Conservation (phyloP, 129 eudicot genomes). For the Helianthus annuus region HanXRQr2.0-SUNRISE NC_035448.2:187865529-187866028, state of each 20-base stretch:
- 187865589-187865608: constrained; percentile 14
- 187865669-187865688: constrained; percentile 28
- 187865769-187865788: no score
- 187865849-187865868: neutral
- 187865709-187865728: constrained; percentile 9
- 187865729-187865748: neutral
- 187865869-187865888: neutral
- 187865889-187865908: neutral
- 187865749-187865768: neutral
- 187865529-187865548: constrained; percentile 27
- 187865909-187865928: neutral
- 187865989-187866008: neutral
- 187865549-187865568: constrained; percentile 29
- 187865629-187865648: constrained; percentile 42
- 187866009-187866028: no score
- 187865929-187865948: no score
- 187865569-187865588: constrained; percentile 18
- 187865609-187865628: constrained; percentile 35
- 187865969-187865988: neutral
- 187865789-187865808: neutral
- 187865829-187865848: neutral
- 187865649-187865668: constrained; percentile 35
- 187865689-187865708: neutral
- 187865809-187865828: neutral
- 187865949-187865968: neutral